Evolutionary conservation across 306 rosid species (phyloP).

Genomic region (Morella rubra): DNA sequence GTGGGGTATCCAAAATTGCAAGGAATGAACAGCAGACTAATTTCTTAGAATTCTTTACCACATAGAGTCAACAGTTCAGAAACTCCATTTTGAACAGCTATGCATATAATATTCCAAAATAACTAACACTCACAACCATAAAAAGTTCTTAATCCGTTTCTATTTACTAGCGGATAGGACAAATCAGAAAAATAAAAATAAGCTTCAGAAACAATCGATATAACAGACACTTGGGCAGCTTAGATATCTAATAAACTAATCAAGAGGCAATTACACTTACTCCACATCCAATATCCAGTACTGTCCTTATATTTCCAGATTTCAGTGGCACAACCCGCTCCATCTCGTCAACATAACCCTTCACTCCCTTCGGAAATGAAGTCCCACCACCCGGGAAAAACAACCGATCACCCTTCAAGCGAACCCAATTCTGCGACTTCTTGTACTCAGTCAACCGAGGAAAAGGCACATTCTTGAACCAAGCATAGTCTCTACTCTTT

Average conservation of each 20-base stretch:
- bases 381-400: slow-evolving; percentile 59
- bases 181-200: background rate
- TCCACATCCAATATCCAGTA: slow-evolving; percentile 34
- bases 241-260: background rate
- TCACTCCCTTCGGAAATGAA: slow-evolving; percentile 42
- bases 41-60: background rate
- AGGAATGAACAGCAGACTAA: background rate
- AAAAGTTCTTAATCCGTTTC: too few species aligned
- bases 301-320: slow-evolving; percentile 44
- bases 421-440: slow-evolving; percentile 53
- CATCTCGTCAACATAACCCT: slow-evolving; percentile 38
- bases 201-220: too few species aligned
- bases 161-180: too few species aligned
- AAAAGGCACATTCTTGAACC: slow-evolving; percentile 52
- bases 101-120: too few species aligned
- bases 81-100: background rate
- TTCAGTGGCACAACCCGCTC: slow-evolving; percentile 31
- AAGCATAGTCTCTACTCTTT: slow-evolving; percentile 40
- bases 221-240: background rate
- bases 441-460: slow-evolving; percentile 41
- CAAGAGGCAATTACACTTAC: background rate
- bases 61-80: background rate
- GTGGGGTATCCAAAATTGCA: background rate
- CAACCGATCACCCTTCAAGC: slow-evolving; percentile 40
- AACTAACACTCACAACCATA: too few species aligned